Base-by-base conservation (phyloP, 306 rosid species). In the Inga laurina region DNA sequence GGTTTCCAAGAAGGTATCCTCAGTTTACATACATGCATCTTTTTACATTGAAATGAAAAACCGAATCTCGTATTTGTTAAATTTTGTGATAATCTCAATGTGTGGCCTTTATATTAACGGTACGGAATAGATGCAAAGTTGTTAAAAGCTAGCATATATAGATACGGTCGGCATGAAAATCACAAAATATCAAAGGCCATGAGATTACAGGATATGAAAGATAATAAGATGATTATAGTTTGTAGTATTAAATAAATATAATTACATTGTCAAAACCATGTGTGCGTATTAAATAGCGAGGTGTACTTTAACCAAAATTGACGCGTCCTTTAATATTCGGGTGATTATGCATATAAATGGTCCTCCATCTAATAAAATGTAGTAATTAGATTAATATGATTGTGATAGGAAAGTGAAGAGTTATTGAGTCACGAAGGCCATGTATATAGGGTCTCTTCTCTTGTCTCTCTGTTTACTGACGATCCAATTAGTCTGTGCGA, bases 1-100 rank as follows among this genome's bases (percentile, higher is more conserved):
- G 71, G 43, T 65, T 65, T 65, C 71, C 71, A 65, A 32, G 44
- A 65, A 65, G 71, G 71, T 65, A 65, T 65, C 4, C 39, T 65
- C 41, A 32, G 34, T 34, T 65, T 65, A 5, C 18, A 27, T 62
- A 4, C 41, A 30, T 32, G 37, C 41, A 65, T 65, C 41, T 32
- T 12, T 61, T 64, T 27, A 30, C 41, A 0, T 43, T 21, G 34
- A 65, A 32, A 30, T 57, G 70, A 27, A 27, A 64, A 30, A 30
- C 14, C 5, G 14, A 6, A 30, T 22, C 67, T 24, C 35, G 11
- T 61, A 59, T 56, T 21, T 2, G 62, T 56, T 56, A 56, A 21
- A 8, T 56, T 56, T 56, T 56, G n/a, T 56, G 11, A 56, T 21
- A 54, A 56, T 19, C 27, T 56, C 19, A 52, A 52, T 18, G 9